Evolutionary conservation across 345 rosid species (phyloP).

Genomic region (Brassica napus): DNA sequence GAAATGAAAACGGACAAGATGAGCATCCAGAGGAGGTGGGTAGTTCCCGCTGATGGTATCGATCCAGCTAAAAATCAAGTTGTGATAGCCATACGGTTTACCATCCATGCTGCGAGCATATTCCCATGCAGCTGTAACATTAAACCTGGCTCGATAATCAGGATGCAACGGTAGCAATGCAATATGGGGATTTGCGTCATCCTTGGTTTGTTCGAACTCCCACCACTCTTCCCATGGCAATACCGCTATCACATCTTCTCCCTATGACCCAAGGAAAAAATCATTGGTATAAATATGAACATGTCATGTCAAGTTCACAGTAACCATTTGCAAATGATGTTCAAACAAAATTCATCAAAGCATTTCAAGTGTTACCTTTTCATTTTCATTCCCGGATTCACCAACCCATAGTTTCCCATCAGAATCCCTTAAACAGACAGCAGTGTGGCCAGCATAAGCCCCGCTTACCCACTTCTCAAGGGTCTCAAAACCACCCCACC

Average conservation of each 20-base stretch:
- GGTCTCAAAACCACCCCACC: constrained; percentile 98
- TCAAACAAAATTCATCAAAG: too few relatives aligned
- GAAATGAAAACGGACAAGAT: constrained; percentile 57
- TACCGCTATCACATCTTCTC: constrained; percentile 81
- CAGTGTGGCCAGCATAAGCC: constrained; percentile 94
- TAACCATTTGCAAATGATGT: too few relatives aligned
- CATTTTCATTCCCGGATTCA: constrained; percentile 97
- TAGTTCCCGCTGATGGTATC: constrained; percentile 82
- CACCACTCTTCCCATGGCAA: constrained; percentile 99
- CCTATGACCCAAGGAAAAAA: constrained; percentile 63
- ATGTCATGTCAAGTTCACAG: too few relatives aligned
- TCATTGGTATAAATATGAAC: too few relatives aligned
- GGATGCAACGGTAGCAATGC: constrained; percentile 94
- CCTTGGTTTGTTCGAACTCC: constrained; percentile 90
- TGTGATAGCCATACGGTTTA: constrained; percentile 92
- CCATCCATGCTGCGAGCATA: constrained; percentile 89
- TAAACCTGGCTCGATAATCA: constrained; percentile 79
- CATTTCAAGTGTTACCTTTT: constrained; percentile 53
- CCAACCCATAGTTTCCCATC: constrained; percentile 96
- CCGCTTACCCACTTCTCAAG: constrained; percentile 99
- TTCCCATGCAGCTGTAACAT: constrained; percentile 96
- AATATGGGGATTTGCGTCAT: constrained; percentile 89
- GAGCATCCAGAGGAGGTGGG: constrained; percentile 96
- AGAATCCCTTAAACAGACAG: constrained; percentile 85
- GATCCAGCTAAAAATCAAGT: constrained; percentile 99